Base-by-base conservation (phyloP, 1,139 yeast genomes). In the Yamadazyma sp. region DNA sequence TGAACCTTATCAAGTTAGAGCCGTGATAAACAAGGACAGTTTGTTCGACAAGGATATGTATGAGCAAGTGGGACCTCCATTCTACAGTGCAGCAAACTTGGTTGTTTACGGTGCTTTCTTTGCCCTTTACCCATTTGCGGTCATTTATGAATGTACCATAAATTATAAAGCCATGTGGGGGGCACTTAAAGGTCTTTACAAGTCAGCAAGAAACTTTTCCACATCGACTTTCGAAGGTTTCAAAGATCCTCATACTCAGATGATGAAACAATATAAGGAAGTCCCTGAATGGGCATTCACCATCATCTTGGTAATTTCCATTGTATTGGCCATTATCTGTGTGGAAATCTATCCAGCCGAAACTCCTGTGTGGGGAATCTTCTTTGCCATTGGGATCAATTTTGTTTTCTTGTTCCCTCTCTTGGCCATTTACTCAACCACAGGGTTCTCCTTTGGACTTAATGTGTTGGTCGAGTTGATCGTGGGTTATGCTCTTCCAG, bases 251-350 rank as follows among this genome's bases (percentile, higher is more conserved):
- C 82, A 79, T 46, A 71, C 77, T 36, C 62, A 67, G 40, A 72
- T 77, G 75, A 78, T 79, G 81, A 48, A 65, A 15, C 58, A 59
- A 22, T 78, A 79, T 54, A 67, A 66, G 30, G 87, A 81, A 49
- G 85, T 79, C 9, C 86, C 86, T 11, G 81, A 79, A 42, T 75
- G 76, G 75, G 77, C 79, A 71, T 81, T 74, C 50, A 47, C 76
- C 20, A 42, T 61, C 5, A 65, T 80, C 12, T 57, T 81, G 38
- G 45, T 74, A 7, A 45, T 72, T 15, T 67, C 84, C 2, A 52
- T 79, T 3, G 68, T 62, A 3, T 60, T 77, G 41, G 81, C 77
- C 3, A 66, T 78, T 29, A 49, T 74, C 3, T 66, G 74, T 37
- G 68, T 77, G 10, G 55, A 69, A 45, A 61, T 64, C 5, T 77